Base-by-base conservation (phyloP, 495 filamentous ascomycete species). In the Xylaria bambusicola region DNA sequence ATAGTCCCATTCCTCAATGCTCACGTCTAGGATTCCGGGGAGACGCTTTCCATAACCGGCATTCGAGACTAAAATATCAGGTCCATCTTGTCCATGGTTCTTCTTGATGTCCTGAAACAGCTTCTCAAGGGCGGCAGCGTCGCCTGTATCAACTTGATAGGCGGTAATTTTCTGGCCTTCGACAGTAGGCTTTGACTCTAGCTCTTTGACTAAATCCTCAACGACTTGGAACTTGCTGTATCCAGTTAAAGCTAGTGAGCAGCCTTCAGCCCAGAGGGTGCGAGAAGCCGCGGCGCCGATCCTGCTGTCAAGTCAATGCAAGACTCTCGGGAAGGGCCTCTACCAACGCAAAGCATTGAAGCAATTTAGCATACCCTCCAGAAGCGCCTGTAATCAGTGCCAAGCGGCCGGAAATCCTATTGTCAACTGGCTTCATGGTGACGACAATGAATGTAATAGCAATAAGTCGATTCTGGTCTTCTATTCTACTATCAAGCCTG, bases 371-470 rank as follows among this genome's bases (percentile, higher is more conserved):
- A 62, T 78, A 86, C 85, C 85, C 84, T 69, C 84, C 84, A 27
- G 85, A 87, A 61, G 84, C 85, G 20, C 85, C 85, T 3, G 85
- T 88, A 59, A 88, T 79, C 5, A 88, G 79, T 58, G 83, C 84
- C 17, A 88, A 74, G 44, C 82, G 80, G 61, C 84, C 84, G 18
- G 65, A 71, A 53, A 87, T 75, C 31, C 81, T 75, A 64, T 86
- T 86, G 60, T 81, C 70, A 23, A 73, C 53, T 42, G 36, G 46
- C 1, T 66, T 21, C 70, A 72, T 72, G 1, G 2, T 44, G 29
- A 18, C 38, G 12, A 23, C 20, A 18, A 15, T 23, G 36, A 51
- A 31, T 17, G 5, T 29, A 6, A 15, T 7, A 44, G 36, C 20
- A 21, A 50, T 26, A 35, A 12, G 9, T 49, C 9, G 4, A 12